Conservation (phyloP, 139 green algal species). For the Picochlorum sp. region DNA sequence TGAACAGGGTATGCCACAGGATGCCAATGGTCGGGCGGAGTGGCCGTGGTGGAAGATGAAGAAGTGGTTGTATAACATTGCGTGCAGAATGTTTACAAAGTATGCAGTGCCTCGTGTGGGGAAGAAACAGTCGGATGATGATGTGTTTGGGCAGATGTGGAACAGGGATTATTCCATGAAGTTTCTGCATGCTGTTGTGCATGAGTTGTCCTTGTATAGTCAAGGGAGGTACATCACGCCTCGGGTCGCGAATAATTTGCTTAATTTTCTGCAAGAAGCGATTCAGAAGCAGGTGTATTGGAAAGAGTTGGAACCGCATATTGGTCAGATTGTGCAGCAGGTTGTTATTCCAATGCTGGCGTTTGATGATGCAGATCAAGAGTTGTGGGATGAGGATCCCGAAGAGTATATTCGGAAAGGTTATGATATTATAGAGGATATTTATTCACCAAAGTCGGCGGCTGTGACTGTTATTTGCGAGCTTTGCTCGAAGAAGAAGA, state of each 20-base stretch:
- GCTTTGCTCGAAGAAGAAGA: conserved; percentile 51
- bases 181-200: conserved; percentile 71
- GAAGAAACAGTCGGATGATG: conserved; percentile 32
- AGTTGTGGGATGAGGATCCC: conserved; percentile 91
- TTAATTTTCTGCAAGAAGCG: conserved; percentile 65
- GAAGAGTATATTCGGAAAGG: conserved; percentile 96
- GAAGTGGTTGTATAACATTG: conserved; percentile 94
- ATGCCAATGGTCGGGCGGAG: conserved; percentile 45
- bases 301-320: conserved; percentile 68
- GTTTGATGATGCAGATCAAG: conserved; percentile 79
- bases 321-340: conserved; percentile 44
- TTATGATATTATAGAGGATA: conserved; percentile 97
- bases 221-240: conserved; percentile 54
- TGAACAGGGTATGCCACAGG: conserved; percentile 45
- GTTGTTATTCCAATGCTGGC: conserved; percentile 85
- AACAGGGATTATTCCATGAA: conserved; percentile 41
- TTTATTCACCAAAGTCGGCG: conserved; percentile 82
- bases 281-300: conserved; percentile 39
- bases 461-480: conserved; percentile 84
- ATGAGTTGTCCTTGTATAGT: conserved; percentile 45
- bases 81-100: conserved; percentile 63
- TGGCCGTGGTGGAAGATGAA: conserved; percentile 93
- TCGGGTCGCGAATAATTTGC: conserved; percentile 66
- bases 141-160: conserved; percentile 59
- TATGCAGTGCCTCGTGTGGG: conserved; percentile 57